Base-by-base conservation (phyloP, 805 yeast species). In the Lipomyces spencermartinsiae region DNA sequence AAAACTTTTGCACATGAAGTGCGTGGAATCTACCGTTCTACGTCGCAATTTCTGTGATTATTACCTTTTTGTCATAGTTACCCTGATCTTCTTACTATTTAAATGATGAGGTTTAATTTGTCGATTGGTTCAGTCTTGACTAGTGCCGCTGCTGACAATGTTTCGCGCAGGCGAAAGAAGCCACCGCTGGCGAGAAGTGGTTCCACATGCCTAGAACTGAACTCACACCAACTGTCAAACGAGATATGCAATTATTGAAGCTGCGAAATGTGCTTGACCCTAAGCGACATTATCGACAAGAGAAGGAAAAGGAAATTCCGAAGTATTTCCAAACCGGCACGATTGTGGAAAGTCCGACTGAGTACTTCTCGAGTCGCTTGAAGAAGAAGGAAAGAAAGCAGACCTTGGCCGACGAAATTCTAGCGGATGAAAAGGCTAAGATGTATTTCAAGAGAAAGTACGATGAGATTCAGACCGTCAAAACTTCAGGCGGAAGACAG, bases 211-310 rank as follows among this genome's bases (percentile, higher is more conserved):
- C 92, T 37, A 88, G 86, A 72, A 87, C 89, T 5, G 95, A 90
- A 73, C 79, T 91, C 68, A 90, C 96, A 9, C 87, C 89, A 1
- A 83, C 84, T 35, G 76, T 91, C 25, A 90, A 90, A 75, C 83
- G 97, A 67, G 98, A 95, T 77, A 77, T 95, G 73, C 82, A 87
- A 75, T 80, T 95, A 16, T 82, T 95, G 68, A 89, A 92, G 75
- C 91, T 94, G 81, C 87, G 99, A 79, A 89, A 90, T 65, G 97
- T 93, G 9, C 83, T 95, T 70, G 98, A 95, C 77, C 98, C 98
- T 7, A 95, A 95, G 80, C 86, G 98, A 74, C 97, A 92, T 79
- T 95, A 95, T 80, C 92, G 91, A 79, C 65, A 65, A 16, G 72
- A 65, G 12, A 64, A 63, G 37, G 87, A 87, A 69, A 74, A 74